Base-by-base conservation (phyloP, 768 basidiomycete species). In the Kwoniella shandongensis region DNA sequence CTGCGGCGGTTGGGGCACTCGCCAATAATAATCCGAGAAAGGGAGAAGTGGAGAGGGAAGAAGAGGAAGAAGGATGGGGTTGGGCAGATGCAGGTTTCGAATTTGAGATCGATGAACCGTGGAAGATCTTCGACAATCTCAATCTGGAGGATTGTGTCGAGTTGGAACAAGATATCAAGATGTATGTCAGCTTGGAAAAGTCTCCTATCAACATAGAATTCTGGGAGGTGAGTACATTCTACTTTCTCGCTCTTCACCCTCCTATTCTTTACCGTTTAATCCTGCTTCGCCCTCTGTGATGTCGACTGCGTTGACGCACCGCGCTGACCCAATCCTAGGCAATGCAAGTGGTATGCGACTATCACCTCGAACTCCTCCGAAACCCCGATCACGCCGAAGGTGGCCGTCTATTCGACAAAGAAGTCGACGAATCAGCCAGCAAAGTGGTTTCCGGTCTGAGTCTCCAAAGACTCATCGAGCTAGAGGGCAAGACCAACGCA, bases 41-140 rank as follows among this genome's bases (percentile, higher is more conserved):
- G 41, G 66, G 73, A 11, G 70, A 75, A 22, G 85, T 84, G 20
- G 80, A 83, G 48, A 25, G 79, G 79, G 83, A 86, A 29, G 83
- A 85, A n/a, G 86, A 88, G 2, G 85, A 84, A 7, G 82, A 84
- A 46, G 80, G 79, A 12, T 78, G 80, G 35, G 82, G 82, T 30
- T 82, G 85, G 57, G 92, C 92, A 22, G 90, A 90, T 56, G 84
- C 87, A 42, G 92, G 91, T 25, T 81, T 99, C 48, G 96, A 99
- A 77, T 96, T 98, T 69, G 96, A 99, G 74, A 82, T 98, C 42
- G 96, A 99, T 64, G 96, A 99, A 72, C 96, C 96, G 1, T 99
- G 98, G 79, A 89, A 88, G 67, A 98, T 99, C 64, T 87, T 98
- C 62, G 91, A 96, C 90, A 97, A 86, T 75, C 81, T 99, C 26